phyloP scores from a whole-genome alignment of 345 rosid species.

The Citrus medica region DNA sequence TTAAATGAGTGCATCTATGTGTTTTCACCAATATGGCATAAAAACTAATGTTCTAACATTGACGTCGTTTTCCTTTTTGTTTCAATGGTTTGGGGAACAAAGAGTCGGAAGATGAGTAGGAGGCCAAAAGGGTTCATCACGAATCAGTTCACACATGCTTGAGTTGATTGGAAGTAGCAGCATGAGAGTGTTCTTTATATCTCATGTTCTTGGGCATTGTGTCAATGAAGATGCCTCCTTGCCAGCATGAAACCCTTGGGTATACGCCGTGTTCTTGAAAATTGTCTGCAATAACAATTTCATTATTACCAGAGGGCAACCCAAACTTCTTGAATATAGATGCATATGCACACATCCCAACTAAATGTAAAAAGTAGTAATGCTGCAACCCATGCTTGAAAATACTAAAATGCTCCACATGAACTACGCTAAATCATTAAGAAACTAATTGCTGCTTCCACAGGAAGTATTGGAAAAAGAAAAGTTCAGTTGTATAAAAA shows the following conservation, averaged over 20 bases:
- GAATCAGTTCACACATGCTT: slow-evolving; percentile 17
- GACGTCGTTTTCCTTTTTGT: background rate
- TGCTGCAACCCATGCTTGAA: background rate
- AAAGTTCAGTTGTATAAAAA: background rate
- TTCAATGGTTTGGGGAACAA: background rate
- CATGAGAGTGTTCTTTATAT: background rate
- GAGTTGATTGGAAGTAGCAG: slow-evolving; percentile 17
- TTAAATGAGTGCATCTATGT: background rate
- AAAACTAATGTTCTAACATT: background rate
- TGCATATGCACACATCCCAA: background rate
- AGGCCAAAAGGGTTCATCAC: background rate
- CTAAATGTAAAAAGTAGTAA: background rate
- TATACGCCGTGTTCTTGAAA: slow-evolving; percentile 79
- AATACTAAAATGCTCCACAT: background rate
- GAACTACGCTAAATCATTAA: background rate
- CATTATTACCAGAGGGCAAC: background rate
- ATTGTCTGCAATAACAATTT: slow-evolving; percentile 47
- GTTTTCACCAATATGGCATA: background rate
- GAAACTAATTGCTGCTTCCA: background rate
- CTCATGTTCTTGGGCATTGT: background rate
- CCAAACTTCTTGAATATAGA: slow-evolving; percentile 1
- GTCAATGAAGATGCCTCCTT: slow-evolving; percentile 5
- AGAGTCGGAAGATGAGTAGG: background rate
- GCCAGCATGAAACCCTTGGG: slow-evolving; percentile 84
- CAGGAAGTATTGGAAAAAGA: background rate